Base-by-base conservation (phyloP, 177 flowering plant species). In the Vitis hybrid region DNA sequence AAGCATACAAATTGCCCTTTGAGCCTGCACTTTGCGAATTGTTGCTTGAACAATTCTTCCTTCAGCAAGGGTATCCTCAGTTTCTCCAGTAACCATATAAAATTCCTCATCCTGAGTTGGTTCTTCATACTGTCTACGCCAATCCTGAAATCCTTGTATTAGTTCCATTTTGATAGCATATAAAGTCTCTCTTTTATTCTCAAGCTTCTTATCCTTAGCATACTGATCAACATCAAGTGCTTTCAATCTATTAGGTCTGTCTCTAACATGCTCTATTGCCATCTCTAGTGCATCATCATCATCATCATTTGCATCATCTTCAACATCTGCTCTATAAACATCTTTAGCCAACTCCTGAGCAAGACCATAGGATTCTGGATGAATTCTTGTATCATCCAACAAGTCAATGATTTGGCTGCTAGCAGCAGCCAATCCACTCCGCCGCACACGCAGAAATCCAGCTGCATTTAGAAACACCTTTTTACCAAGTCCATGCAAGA, bases 301-400 rank as follows among this genome's bases (percentile, higher is more conserved):
- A 68, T 93, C 96, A 50, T 91, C 93, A 83, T 88, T 84, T 18
- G 67, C 78, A 20, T 80, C 85, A 55, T 83, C 89, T 22, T 71
- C 75, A 15, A 70, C 80, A 76, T 85, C 89, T 15, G 55, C 77
- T 15, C 77, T 81, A 75, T 84, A 92, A 54, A 89, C 82, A 76
- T 86, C 94, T 79, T 87, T 93, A 5, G 97, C 99, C 81, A 95
- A 73, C 59, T 85, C 87, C 71, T 89, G 92, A 2, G 99, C 99
- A 58, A 93, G 85, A 39, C 73, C 84, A 76, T 95, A 95, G 2
- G 98, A 93, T 79, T 95, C 98, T 13, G 99, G 99, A 78, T 95
- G 98, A 66, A 93, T 92, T 74, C 99, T 81, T 10, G 99, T 91
- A 76, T 93, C 99, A 85, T 95, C 99, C 75, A 95, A 73, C 72